Evolutionary conservation across 306 rosid species (phyloP).

Genomic region (Pachyrhizus erosus): DNA sequence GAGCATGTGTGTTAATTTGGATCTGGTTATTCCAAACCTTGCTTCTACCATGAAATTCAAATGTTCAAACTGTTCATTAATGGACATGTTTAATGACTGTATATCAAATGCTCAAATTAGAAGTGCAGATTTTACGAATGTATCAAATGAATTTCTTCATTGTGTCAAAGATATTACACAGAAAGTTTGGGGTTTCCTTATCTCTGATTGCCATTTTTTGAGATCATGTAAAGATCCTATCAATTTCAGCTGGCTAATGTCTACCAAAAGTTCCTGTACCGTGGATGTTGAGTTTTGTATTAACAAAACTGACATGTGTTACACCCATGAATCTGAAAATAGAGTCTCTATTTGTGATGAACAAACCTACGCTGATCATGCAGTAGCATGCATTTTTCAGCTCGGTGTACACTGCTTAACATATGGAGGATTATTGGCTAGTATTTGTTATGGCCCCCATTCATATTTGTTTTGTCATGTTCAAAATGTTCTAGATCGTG

Average conservation of each 20-base stretch:
- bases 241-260: conserved; percentile 52
- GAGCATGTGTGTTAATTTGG: conserved; percentile 39
- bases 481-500: conserved; percentile 47
- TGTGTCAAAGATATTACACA: conserved; percentile 48
- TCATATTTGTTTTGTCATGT: conserved; percentile 48
- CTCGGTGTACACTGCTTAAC: conserved; percentile 69
- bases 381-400: conserved; percentile 43
- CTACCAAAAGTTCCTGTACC: neutral
- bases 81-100: conserved; percentile 42
- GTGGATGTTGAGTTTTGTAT: conserved; percentile 10
- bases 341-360: conserved; percentile 15
- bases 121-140: conserved; percentile 48
- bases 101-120: conserved; percentile 39
- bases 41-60: conserved; percentile 38
- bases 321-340: conserved; percentile 33
- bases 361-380: conserved; percentile 30
- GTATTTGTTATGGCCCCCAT: conserved; percentile 61
- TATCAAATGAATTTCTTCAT: conserved; percentile 53
- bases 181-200: conserved; percentile 61
- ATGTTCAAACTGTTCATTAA: conserved; percentile 62
- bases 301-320: conserved; percentile 10
- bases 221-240: conserved; percentile 56
- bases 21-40: conserved; percentile 40
- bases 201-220: conserved; percentile 51
- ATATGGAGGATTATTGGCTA: conserved; percentile 69